Conservation (phyloP, 495 filamentous ascomycete genomes). For the Penicillium psychrofluorescens region DNA sequence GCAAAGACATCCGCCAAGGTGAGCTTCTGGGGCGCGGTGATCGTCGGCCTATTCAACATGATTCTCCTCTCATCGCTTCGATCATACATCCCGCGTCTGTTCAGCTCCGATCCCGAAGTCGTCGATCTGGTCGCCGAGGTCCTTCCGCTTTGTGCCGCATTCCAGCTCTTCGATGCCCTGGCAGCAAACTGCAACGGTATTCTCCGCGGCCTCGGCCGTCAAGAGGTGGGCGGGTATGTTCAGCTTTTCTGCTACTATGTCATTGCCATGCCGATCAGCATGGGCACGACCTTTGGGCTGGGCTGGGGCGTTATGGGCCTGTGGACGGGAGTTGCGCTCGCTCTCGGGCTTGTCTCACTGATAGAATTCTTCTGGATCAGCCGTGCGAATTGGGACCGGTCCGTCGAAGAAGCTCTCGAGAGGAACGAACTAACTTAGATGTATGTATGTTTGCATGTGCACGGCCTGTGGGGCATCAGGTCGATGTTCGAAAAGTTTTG, state of each 20-base stretch:
- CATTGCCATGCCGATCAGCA: slow-evolving; percentile 77
- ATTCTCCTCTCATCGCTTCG: slow-evolving; percentile 56
- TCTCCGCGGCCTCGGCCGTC: slow-evolving; percentile 74
- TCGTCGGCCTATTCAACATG: slow-evolving; percentile 73
- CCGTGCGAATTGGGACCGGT: slow-evolving; percentile 61
- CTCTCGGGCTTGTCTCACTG: slow-evolving; percentile 53
- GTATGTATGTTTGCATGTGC: no score
- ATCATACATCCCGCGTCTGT: slow-evolving; percentile 64
- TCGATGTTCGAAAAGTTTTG: no score
- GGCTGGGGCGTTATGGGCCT: slow-evolving; percentile 68
- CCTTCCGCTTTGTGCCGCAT: slow-evolving; percentile 73
- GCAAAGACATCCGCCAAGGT: slow-evolving; percentile 67
- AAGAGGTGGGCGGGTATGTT: slow-evolving; percentile 83
- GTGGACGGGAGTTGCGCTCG: slow-evolving; percentile 75
- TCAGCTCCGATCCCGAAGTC: slow-evolving; percentile 75
- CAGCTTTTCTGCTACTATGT: slow-evolving; percentile 80
- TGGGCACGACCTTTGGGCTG: slow-evolving; percentile 65
- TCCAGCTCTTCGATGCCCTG: slow-evolving; percentile 82
- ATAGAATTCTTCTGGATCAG: slow-evolving; percentile 63
- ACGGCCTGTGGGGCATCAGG: no score
- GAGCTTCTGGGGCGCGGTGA: slow-evolving; percentile 51
- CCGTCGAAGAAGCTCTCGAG: slow-evolving; percentile 62
- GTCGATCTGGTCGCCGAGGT: slow-evolving; percentile 62
- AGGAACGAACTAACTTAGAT: slow-evolving; percentile 56
- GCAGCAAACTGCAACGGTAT: slow-evolving; percentile 75